Evolutionary conservation across 495 filamentous ascomycete species (phyloP), one percentile per base, ranked within the genome.

Genomic region (Neurospora tetraspora): DNA sequence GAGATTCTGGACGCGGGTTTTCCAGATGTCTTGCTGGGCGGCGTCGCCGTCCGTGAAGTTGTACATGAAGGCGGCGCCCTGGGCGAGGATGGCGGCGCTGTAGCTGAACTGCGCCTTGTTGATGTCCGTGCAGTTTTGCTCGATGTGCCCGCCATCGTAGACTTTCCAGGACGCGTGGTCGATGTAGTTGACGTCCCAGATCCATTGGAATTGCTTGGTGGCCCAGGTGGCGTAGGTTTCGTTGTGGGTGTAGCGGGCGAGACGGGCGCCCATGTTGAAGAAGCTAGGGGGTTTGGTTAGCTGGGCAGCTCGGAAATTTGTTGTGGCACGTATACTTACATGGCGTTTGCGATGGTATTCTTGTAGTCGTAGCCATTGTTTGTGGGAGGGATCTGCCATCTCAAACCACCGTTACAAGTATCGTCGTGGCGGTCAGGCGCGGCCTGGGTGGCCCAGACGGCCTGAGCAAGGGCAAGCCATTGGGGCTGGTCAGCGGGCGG

Each of bases 351-450:
- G 71, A 79, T 71, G 89, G 87, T 88, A 80, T 94, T 96, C 81
- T 95, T 95, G 83, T 96, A 95, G 74, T 90, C 86, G 76, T 92
- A 96, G 7, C 93, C 93, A n/a, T 84, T 86, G 76, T 93, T 93
- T 74, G 86, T 89, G 3, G 86, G 86, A 71, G 91, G 90, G 27
- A 95, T 90, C 80, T 95, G 93, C 93, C 93, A 96, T 53, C 89
- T 85, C 73, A 96, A 77, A 23, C 92, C 92, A 59, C 92, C 92
- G 45, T 83, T 83, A 75, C 92, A 94, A 2, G 86, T 88, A 11
- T 83, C 83, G 68, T 86, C 83, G 20, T 83, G 83, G 42, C 94
- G 88, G 1, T 79, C 76, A 85, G 91, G 89, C 59, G 76, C 70
- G 0, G 88, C 87, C 77, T 94, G 91, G 5, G 88, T 88, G 77